These are phyloP conservation scores for Backusella morwellensis DNA, from an alignment of 192 early-diverging fungal genomes.

Conservation along the genomic window DNA sequence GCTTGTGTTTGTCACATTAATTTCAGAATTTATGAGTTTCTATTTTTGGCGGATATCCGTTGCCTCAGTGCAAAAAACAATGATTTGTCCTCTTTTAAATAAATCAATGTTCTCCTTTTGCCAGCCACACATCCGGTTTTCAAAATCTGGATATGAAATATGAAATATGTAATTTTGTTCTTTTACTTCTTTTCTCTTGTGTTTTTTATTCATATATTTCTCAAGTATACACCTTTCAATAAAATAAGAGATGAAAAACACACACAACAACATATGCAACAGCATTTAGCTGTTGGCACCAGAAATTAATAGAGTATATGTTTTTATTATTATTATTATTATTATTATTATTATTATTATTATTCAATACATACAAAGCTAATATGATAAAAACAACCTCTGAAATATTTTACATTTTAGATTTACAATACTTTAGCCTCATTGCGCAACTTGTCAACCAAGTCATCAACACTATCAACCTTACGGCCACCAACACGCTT, in stretches of 20 bases:
- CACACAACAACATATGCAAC: too few species aligned
- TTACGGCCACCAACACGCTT: constrained; percentile 91
- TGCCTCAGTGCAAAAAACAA: neutral
- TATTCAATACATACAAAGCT: neutral
- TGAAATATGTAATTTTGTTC: too few species aligned
- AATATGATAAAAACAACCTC: neutral
- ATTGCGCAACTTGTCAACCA: constrained; percentile 85
- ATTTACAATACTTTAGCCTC: constrained; percentile 71
- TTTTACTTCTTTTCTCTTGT: too few species aligned
- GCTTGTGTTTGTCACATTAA: neutral
- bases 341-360: too few species aligned
- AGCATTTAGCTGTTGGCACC: too few species aligned
- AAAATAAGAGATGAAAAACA: too few species aligned
- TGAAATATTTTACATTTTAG: neutral
- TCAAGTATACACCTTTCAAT: neutral
- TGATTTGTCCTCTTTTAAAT: neutral
- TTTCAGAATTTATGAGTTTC: neutral
- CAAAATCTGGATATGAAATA: too few species aligned
- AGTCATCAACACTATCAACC: constrained; percentile 93
- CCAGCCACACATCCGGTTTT: too few species aligned
- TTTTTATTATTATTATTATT: neutral
- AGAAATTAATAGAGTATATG: neutral
- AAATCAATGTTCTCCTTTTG: too few species aligned
- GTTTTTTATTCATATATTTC: neutral
- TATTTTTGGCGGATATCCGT: neutral